These are phyloP conservation scores for Telfairia occidentalis DNA, from an alignment of 331 rosid genomes.

Conservation along the genomic window DNA sequence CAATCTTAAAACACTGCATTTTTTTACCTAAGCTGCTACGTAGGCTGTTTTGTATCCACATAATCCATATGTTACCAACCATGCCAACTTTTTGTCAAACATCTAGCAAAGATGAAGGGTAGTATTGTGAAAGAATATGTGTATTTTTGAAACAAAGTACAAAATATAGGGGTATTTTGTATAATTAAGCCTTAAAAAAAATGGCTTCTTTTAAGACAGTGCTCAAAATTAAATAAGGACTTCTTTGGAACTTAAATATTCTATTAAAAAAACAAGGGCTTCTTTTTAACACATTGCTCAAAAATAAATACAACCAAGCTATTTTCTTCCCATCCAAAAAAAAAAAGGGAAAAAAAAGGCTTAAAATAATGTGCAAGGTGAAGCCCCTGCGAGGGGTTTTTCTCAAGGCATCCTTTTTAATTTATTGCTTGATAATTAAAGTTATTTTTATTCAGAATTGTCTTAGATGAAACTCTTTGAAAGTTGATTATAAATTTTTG, in stretches of 20 bases:
- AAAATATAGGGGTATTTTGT: no score
- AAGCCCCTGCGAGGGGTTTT: not conserved
- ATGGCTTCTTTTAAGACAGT: no score
- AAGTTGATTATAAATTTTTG: not conserved
- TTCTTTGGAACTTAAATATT: not conserved
- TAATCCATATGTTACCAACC: no score
- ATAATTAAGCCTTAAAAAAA: no score
- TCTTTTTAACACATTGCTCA: not conserved
- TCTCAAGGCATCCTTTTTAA: not conserved
- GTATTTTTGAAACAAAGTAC: no score
- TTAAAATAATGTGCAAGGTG: not conserved
- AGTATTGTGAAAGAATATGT: no score
- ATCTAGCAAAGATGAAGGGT: no score
- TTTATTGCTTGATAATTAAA: not conserved
- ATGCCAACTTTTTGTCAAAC: no score
- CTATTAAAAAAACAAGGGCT: not conserved
- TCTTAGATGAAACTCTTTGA: not conserved
- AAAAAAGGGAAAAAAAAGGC: not conserved
- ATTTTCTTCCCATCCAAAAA: not conserved
- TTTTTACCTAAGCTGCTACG: no score
- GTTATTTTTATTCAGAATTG: not conserved
- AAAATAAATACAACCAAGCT: not conserved
- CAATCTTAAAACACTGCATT: no score
- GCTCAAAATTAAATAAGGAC: no score
- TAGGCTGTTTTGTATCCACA: no score